Conservation (phyloP, 73 alveolate species). For the Chromera velia region DNA sequence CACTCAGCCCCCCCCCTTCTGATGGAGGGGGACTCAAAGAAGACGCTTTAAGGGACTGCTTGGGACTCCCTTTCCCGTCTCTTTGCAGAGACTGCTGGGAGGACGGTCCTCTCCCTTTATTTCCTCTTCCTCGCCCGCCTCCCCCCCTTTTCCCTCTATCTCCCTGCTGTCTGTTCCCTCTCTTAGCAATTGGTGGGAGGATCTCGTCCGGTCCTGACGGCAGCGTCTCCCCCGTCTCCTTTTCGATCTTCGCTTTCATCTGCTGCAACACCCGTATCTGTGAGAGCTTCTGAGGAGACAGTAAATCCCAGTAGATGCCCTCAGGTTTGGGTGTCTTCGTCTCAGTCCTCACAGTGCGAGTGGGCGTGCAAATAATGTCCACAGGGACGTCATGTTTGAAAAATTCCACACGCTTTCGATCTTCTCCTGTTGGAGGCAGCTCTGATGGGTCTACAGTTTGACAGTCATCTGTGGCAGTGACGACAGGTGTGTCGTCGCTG, state of each 20-base stretch:
- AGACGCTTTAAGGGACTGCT: too few species aligned
- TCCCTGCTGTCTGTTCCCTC: too few species aligned
- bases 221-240: constrained; percentile 17
- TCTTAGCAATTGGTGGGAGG: constrained; percentile 27
- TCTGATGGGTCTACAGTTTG: background rate
- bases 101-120: too few species aligned
- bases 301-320: constrained; percentile 40
- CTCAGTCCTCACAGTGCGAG: constrained; percentile 17
- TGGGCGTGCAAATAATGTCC: constrained; percentile 44
- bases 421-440: too few species aligned
- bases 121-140: too few species aligned
- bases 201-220: constrained; percentile 33
- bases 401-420: too few species aligned
- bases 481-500: constrained; percentile 25
- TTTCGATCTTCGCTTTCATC: background rate
- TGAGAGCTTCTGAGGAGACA: constrained; percentile 22
- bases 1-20: too few species aligned
- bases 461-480: background rate
- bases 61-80: too few species aligned
- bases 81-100: too few species aligned
- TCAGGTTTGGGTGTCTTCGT: constrained; percentile 14
- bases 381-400: constrained; percentile 38
- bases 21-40: too few species aligned
- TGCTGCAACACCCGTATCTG: constrained; percentile 29
- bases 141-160: too few species aligned